Conservation (phyloP, 352 stramenopile species). For the Aphanomyces euteiches region DNA sequence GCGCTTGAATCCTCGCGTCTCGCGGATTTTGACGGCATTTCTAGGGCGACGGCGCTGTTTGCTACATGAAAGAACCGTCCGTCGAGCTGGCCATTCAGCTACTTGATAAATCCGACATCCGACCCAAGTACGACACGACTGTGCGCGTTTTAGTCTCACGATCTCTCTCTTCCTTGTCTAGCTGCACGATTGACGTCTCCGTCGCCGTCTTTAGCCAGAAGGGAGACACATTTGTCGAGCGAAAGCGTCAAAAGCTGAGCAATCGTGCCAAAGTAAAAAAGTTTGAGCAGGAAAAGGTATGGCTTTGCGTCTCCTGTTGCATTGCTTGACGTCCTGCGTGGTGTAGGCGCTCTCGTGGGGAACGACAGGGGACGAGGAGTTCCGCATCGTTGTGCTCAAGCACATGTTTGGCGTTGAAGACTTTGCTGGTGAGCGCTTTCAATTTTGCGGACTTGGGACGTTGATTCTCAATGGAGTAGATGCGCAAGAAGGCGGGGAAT, state of each 20-base stretch:
- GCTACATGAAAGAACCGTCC: conserved; percentile 94
- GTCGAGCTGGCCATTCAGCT: conserved; percentile 93
- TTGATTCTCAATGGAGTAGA: conserved; percentile 43
- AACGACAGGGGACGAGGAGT: conserved; percentile 85
- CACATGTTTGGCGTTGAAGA: conserved; percentile 92
- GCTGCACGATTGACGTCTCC: conserved; percentile 69
- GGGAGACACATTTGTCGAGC: conserved; percentile 66
- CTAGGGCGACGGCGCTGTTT: conserved; percentile 92
- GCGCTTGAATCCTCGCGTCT: neutral
- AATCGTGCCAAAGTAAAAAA: conserved; percentile 83
- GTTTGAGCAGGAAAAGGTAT: conserved; percentile 80
- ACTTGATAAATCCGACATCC: conserved; percentile 86
- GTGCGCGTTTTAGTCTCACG: neutral
- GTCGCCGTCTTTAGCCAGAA: conserved; percentile 89
- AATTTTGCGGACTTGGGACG: too few species aligned
- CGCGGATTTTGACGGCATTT: neutral
- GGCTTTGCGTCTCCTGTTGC: conserved; percentile 39
- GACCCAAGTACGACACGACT: conserved; percentile 58
- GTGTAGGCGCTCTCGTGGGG: conserved; percentile 92
- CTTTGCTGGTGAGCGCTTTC: conserved; percentile 50
- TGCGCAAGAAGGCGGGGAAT: conserved; percentile 52
- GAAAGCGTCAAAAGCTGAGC: conserved; percentile 77
- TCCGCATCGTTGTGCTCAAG: conserved; percentile 96
- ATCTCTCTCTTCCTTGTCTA: conserved; percentile 18
- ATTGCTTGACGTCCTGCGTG: too few species aligned